phyloP scores from a whole-genome alignment of 2,329 filamentous ascomycete genomes.

The Claviceps capensis region DNA sequence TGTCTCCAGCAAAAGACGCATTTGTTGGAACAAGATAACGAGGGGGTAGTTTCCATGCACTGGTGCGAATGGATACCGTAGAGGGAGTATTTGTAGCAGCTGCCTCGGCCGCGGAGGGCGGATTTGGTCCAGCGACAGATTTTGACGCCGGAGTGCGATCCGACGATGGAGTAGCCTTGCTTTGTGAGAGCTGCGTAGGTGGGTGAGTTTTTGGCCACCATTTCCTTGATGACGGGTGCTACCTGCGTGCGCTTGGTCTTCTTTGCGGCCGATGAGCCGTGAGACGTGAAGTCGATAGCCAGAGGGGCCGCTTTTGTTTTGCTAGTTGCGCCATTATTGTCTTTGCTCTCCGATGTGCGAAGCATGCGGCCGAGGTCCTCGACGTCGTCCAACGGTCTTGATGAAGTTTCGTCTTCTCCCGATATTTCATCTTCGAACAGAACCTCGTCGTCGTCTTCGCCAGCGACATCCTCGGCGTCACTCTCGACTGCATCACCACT shows the following conservation, averaged over 20 bases:
- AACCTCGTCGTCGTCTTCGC: slow-evolving; percentile 41
- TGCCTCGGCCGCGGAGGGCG: slow-evolving; percentile 79
- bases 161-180: slow-evolving; percentile 91
- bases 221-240: slow-evolving; percentile 55
- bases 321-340: slow-evolving; percentile 16
- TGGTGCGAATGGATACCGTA: slow-evolving; percentile 94
- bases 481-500: slow-evolving; percentile 79
- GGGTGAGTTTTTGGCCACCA: slow-evolving; percentile 85
- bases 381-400: slow-evolving; percentile 53
- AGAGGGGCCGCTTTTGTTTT: slow-evolving; percentile 33
- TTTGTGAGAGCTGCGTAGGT: slow-evolving; percentile 85
- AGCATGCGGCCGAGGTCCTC: slow-evolving; percentile 68
- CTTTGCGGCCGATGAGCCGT: slow-evolving; percentile 33
- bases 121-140: slow-evolving; percentile 99
- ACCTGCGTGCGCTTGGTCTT: slow-evolving; percentile 29
- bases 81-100: slow-evolving; percentile 96
- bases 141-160: slow-evolving; percentile 90
- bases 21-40: slow-evolving; percentile 92
- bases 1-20: slow-evolving; percentile 99
- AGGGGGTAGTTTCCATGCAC: slow-evolving; percentile 96
- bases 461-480: slow-evolving; percentile 57
- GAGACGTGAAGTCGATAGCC: slow-evolving; percentile 78
- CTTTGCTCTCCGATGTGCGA: slow-evolving; percentile 28
- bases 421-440: slow-evolving; percentile 28
- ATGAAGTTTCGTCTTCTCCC: slow-evolving; percentile 19